Evolutionary conservation across 2,329 filamentous ascomycete genomes (phyloP).

Genomic region (Neobulgaria alba): DNA sequence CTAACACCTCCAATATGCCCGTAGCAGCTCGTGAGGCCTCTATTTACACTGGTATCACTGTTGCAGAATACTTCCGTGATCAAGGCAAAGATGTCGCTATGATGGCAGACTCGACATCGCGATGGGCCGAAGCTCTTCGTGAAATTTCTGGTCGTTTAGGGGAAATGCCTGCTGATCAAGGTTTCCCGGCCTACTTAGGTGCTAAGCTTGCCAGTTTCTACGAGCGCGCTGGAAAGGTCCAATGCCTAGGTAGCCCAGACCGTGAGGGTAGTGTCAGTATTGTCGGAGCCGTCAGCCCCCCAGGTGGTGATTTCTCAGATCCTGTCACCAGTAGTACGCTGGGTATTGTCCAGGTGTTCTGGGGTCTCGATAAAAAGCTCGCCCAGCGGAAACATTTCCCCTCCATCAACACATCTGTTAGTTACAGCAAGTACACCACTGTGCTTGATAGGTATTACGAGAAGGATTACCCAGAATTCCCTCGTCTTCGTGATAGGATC

Average conservation of each 20-base stretch:
- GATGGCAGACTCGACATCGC: constrained; percentile 98
- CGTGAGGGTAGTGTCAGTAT: constrained; percentile 91
- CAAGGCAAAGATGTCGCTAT: constrained; percentile 96
- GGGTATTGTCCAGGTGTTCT: constrained; percentile 98
- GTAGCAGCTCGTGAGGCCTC: constrained; percentile 97
- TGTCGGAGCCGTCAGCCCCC: constrained; percentile 92
- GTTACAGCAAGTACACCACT: constrained; percentile 93
- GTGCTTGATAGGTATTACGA: constrained; percentile 90
- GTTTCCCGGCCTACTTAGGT: constrained; percentile 95
- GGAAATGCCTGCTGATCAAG: constrained; percentile 99
- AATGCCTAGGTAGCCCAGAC: constrained; percentile 79
- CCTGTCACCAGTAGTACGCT: constrained; percentile 91
- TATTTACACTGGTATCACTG: constrained; percentile 85
- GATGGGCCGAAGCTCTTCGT: constrained; percentile 97
- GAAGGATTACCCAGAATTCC: constrained; percentile 90
- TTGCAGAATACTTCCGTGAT: constrained; percentile 95
- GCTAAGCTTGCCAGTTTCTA: constrained; percentile 98
- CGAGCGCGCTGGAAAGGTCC: constrained; percentile 88
- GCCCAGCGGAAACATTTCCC: constrained; percentile 99
- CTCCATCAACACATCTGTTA: constrained; percentile 88
- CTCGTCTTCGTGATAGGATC: constrained; percentile 83
- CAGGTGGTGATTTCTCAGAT: constrained; percentile 98
- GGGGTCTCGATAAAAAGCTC: constrained; percentile 99
- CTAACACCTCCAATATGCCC: constrained; percentile 99
- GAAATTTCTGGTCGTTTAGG: constrained; percentile 97